Evolutionary conservation across 2,329 filamentous ascomycete species (phyloP), one percentile per base, ranked within the genome.

Genomic region (Beauveria scarabaeidicola): DNA sequence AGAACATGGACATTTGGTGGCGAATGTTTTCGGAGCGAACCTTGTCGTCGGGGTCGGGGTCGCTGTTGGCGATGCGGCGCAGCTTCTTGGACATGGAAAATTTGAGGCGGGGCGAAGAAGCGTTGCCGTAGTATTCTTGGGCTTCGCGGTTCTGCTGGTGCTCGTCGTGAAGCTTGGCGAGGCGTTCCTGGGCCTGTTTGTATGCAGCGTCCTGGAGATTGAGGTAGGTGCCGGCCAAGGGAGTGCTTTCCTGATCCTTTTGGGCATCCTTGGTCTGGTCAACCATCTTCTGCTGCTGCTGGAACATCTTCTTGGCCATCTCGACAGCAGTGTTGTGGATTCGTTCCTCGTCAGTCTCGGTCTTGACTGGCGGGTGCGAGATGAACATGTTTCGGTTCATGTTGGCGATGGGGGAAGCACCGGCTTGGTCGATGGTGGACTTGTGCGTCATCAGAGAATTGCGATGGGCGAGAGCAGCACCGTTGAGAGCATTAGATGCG

Each of bases 231-330:
- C 81, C 82, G 7, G 85, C 75, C 59, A 83, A 79, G 5, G 62
- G 43, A 2, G 70, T 64, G 62, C 74, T 67, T 13, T 62, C 53
- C 10, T 69, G 68, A 8, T 69, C 69, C 15, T 66, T 70, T 11
- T 78, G 71, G 1, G 68, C 68, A 56, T 76, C 75, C 63, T 74
- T 77, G 32, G 76, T 73, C 62, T 79, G 76, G 7, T 85, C 81
- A 1, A 81, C 77, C 62, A 80, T 80, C 62, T 81, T 82, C 63
- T 90, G 84, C 65, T 91, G 86, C 38, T 83, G 77, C 11, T 78
- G 82, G 69, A 91, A 96, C 85, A 96, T 93, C 65, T 88, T 84
- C 72, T 87, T 89, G 7, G 92, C 91, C 91, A 97, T 96, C 11
- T 89, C 90, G 3, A 96, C 78, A 2, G 92, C 91, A 21, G 91